A percentile compares a stretch with the other conserved stretches of the same genome.
Evolutionary conservation across 148 eudicot genomes (phyloP).

Genomic region (Talinum fruticosum): DNA sequence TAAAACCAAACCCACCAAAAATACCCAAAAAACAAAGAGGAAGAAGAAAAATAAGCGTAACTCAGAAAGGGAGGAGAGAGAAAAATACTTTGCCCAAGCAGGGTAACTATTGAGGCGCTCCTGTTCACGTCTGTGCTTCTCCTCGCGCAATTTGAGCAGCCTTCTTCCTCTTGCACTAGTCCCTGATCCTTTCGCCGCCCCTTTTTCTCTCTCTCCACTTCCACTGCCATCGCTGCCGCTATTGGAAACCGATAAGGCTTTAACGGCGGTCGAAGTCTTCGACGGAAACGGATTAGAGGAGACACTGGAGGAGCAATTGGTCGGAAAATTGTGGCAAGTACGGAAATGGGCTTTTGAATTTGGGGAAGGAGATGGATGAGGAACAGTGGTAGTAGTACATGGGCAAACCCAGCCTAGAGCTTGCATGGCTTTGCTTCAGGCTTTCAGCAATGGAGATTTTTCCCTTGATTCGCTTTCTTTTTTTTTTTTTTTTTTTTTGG

Average conservation of each 20-base stretch:
- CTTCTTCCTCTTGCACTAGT: slow-evolving; percentile 86
- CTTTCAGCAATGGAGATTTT: background rate
- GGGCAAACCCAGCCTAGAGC: background rate
- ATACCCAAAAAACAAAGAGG: too few species aligned
- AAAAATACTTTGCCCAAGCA: slow-evolving; percentile 79
- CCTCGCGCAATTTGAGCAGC: slow-evolving; percentile 70
- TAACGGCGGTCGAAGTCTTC: slow-evolving; percentile 12
- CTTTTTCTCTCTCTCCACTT: background rate
- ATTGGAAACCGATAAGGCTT: background rate
- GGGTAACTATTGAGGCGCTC: slow-evolving; percentile 73
- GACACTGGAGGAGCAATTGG: background rate
- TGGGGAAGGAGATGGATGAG: slow-evolving; percentile 2
- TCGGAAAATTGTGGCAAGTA: background rate
- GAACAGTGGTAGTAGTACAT: background rate
- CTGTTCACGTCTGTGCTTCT: slow-evolving; percentile 63
- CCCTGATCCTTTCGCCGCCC: slow-evolving; percentile 65
- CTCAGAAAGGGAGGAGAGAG: too few species aligned
- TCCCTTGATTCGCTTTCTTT: too few species aligned
- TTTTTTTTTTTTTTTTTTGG: too few species aligned
- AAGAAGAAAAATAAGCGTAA: background rate
- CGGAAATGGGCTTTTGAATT: background rate
- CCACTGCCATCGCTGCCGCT: background rate
- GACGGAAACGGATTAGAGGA: background rate
- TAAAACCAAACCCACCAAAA: background rate
- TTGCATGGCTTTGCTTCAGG: slow-evolving; percentile 4